Conservation (phyloP, 2,329 filamentous ascomycete species). For the Colletotrichum lupini region DNA sequence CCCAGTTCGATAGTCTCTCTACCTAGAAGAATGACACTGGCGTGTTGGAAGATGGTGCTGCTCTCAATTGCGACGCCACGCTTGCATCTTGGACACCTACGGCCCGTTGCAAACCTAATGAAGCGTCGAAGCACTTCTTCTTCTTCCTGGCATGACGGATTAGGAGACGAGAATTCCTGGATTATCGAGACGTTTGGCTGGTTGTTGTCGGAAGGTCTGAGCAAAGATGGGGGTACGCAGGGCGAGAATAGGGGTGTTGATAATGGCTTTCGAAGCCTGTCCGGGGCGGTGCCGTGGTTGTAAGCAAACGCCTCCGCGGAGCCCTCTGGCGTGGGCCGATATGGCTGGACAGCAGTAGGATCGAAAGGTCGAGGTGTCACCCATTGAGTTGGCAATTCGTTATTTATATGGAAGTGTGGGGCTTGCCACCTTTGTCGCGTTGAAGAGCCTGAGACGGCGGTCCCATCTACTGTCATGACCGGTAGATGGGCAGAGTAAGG, state of each 20-base stretch:
- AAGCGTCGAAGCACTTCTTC: background rate
- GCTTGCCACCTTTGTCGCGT: too few species aligned
- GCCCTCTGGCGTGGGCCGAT: too few species aligned
- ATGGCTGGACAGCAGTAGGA: background rate
- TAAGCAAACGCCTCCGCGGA: too few species aligned
- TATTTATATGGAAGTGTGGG: background rate
- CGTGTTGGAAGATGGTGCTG: background rate
- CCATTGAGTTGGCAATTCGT: background rate
- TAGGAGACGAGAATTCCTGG: background rate
- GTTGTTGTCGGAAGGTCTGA: background rate
- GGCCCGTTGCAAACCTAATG: background rate
- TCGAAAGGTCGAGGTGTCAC: background rate
- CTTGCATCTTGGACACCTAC: background rate
- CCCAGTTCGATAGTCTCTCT: background rate
- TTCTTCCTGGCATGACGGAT: background rate
- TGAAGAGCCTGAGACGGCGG: too few species aligned
- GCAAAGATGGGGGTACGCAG: background rate
- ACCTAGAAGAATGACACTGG: background rate
- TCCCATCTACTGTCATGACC: background rate
- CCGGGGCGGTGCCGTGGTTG: background rate
- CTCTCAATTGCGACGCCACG: background rate
- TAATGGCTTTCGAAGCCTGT: background rate
- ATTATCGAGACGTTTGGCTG: background rate
- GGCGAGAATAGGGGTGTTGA: background rate
- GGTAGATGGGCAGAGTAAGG: background rate